Base-by-base conservation (phyloP, 2,329 filamentous ascomycete species). In the Cercospora nicotianae region DNA sequence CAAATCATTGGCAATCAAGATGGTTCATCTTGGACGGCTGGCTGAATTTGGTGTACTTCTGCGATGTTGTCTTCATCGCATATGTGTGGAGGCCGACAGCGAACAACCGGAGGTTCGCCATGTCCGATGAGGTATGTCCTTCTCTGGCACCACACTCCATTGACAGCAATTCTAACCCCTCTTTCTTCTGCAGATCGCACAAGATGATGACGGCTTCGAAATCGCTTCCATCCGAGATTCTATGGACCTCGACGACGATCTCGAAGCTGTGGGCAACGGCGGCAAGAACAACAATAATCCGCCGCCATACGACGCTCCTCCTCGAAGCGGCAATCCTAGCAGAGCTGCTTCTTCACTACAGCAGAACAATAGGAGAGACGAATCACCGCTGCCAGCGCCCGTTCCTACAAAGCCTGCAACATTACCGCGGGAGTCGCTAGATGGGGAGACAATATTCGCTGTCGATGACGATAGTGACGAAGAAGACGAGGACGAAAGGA, bases 1-100 rank as follows among this genome's bases (percentile, higher is more conserved):
- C 95, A 1, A 92, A 92, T 74, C 94, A 99, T 81, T 99, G 95
- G 95, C 94, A 97, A 82, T 94, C 92, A 4, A 85, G 95, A 68
- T 99, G 95, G 95, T 99, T 99, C 77, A 88, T 99, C 57, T 86
- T 99, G 20, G 95, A 99, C 77, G 95, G 95, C 65, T 99, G 95
- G 95, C 84, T 98, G 61, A 98, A 98, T 79, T 81, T 99, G 64
- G 94, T 99, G 16, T 99, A 98, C 81, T 88, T 99, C 71, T 92
- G 91, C 68, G 94, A 99, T 76, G 93, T 99, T 28, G 89, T 89
- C 64, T 97, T 94, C 81, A 87, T 99, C 72, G 93, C 95, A 23
- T 99, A 98, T 79, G 86, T 99, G 63, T 99, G 95, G 95, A 87
- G 95, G 59, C 95, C 95, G 6, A 98, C 94, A 23, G 93, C 91